A percentile compares a stretch with the other conserved stretches of the same genome.
Conservation (phyloP, 2,329 filamentous ascomycete species). For the Cercospora zeina region DNA sequence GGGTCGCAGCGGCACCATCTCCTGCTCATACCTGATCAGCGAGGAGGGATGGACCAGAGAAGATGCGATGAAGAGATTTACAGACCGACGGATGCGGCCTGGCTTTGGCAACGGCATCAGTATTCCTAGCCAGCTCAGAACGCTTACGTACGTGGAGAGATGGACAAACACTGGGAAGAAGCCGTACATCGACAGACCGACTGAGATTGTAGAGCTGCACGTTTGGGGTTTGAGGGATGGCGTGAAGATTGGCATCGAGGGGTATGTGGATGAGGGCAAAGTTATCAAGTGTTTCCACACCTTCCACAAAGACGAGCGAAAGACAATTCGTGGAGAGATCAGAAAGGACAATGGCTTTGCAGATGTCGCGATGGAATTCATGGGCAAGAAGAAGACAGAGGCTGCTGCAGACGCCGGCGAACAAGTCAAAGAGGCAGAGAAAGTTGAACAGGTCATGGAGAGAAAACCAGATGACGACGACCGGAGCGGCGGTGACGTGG, state of each 20-base stretch:
- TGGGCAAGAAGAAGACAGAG: conserved; percentile 39
- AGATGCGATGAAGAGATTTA: conserved; percentile 68
- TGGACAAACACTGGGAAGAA: conserved; percentile 70
- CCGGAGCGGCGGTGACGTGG: conserved; percentile 65
- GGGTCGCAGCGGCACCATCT: conserved; percentile 83
- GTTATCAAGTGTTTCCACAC: conserved; percentile 80
- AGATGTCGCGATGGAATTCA: conserved; percentile 49
- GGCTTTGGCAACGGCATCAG: conserved; percentile 86
- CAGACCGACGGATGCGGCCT: conserved; percentile 82
- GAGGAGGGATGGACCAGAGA: conserved; percentile 71
- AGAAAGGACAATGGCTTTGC: conserved; percentile 45
- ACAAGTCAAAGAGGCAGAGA: conserved; percentile 27
- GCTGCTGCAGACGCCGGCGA: conserved; percentile 25
- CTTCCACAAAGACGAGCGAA: conserved; percentile 71
- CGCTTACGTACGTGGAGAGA: conserved; percentile 82
- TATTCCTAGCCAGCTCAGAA: conserved; percentile 88
- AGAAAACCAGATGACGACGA: conserved; percentile 42
- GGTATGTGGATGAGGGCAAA: conserved; percentile 85
- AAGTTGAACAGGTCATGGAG: conserved; percentile 25
- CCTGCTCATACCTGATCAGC: conserved; percentile 85
- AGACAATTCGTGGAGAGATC: conserved; percentile 61
- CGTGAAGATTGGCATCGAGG: conserved; percentile 82
- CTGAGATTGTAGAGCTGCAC: conserved; percentile 87
- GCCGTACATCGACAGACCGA: conserved; percentile 71
- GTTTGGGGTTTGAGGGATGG: conserved; percentile 85